These are phyloP conservation scores for Sporobolomyces pararoseus DNA, from an alignment of 768 basidiomycete genomes.

Conservation along the genomic window DNA sequence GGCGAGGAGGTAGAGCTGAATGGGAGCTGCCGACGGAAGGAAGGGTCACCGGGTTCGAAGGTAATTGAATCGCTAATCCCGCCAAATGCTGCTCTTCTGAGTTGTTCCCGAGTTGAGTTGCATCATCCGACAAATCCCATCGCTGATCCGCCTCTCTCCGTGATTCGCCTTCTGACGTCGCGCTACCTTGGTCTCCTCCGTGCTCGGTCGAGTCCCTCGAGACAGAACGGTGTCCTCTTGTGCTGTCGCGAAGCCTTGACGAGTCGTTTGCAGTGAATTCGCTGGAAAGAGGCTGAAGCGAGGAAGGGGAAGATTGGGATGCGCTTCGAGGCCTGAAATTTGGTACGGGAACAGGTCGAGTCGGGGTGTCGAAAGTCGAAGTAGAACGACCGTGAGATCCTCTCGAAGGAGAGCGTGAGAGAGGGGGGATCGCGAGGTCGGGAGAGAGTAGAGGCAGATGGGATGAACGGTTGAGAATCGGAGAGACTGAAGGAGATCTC, in stretches of 20 bases:
- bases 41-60: background rate
- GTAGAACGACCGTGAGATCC: slow-evolving; percentile 12
- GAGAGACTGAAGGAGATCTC: slow-evolving; percentile 21
- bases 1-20: background rate
- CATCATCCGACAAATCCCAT: no score
- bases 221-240: no score
- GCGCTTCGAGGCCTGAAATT: slow-evolving; percentile 23
- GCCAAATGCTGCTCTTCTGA: background rate
- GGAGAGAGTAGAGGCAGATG: slow-evolving; percentile 12
- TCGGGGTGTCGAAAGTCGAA: slow-evolving; percentile 19
- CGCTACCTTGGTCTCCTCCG: background rate
- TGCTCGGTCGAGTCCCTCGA: no score
- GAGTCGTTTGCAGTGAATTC: no score
- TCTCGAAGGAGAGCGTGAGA: slow-evolving; percentile 20
- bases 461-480: slow-evolving; percentile 10
- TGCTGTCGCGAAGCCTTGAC: no score
- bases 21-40: background rate
- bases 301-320: slow-evolving; percentile 10
- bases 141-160: no score
- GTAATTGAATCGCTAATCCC: background rate
- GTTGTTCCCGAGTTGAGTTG: no score
- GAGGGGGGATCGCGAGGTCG: slow-evolving; percentile 22
- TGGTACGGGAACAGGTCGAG: background rate
- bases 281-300: no score
- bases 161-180: no score